Base-by-base conservation (phyloP, 208 protist genomes). In the Trypanosoma lewisi region DNA sequence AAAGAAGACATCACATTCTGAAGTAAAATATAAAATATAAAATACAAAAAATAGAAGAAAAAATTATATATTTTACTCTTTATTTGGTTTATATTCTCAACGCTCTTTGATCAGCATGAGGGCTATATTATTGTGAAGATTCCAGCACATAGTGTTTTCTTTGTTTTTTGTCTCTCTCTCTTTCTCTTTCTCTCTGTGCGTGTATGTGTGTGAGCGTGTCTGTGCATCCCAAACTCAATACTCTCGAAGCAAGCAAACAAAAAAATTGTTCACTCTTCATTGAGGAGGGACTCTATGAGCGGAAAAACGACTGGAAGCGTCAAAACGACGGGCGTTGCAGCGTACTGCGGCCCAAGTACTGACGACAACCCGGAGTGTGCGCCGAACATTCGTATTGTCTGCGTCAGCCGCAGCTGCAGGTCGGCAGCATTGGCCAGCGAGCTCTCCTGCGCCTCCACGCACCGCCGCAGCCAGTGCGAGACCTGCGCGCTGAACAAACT, bases 301-400 rank as follows among this genome's bases (percentile, higher is more conserved):
- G 68, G 48, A n/a, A 77, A 31, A 5, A 80, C 51, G 19, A 77
- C 57, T 4, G 80, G 80, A 17, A 86, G 61, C 51, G 75, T 63
- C 23, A 80, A 69, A 27, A 74, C 64, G 2, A 78, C 57, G 3
- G 80, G 76, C 17, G 71, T 78, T 23, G 36, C 39, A 14, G 65
- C 30, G 61, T 78, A 74, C 34, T 79, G 55, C 16, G 51, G 55
- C n/a, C 72, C 70, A 12, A 86, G 65, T 25, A 70, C 23, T 25
- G 66, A 66, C 2, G 80, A 68, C 6, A 86, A 36, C 1, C 69
- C 65, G 3, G 64, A 16, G 39, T 79, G 73, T 4, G 75, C 66
- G 6, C 58, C 68, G 19, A 85, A 66, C 4, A 78, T 51, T 31
- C 45, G 33, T 55, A 85, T 37, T 41, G 62, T 61, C 6, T 62